Conservation (phyloP, 176 grass and related monocot genomes). For the Stipa capillata region DNA sequence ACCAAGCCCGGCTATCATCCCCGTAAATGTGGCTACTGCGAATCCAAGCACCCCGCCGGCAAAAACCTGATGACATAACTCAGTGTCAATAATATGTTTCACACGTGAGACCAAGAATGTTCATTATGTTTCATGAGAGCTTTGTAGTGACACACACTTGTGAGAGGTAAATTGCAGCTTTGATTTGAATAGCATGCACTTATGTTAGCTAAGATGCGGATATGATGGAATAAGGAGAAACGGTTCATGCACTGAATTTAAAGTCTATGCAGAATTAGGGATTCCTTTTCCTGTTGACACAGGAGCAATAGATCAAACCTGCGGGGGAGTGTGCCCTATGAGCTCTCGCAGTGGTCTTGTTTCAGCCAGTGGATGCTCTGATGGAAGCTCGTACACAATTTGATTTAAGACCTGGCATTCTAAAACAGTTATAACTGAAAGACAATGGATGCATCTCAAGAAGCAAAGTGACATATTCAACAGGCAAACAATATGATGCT, state of each 20-base stretch:
- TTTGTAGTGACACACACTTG: neutral
- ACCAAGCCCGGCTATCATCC: conserved; percentile 39
- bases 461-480: neutral
- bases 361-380: conserved; percentile 85
- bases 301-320: conserved; percentile 50
- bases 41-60: conserved; percentile 70
- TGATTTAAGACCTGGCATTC: conserved; percentile 81
- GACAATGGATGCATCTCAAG: neutral
- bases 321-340: conserved; percentile 74
- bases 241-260: neutral
- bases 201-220: neutral
- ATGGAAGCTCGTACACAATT: conserved; percentile 89
- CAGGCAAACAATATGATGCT: neutral
- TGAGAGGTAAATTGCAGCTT: neutral
- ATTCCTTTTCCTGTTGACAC: neutral
- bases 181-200: neutral
- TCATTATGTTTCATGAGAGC: neutral
- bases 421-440: conserved; percentile 23
- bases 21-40: conserved; percentile 56
- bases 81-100: neutral
- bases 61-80: conserved; percentile 41
- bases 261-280: neutral
- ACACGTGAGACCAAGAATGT: neutral
- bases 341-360: conserved; percentile 88
- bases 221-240: neutral